Evolutionary conservation across 1,284 basidiomycete genomes (phyloP).

Genomic region (Ustilago sp.): DNA sequence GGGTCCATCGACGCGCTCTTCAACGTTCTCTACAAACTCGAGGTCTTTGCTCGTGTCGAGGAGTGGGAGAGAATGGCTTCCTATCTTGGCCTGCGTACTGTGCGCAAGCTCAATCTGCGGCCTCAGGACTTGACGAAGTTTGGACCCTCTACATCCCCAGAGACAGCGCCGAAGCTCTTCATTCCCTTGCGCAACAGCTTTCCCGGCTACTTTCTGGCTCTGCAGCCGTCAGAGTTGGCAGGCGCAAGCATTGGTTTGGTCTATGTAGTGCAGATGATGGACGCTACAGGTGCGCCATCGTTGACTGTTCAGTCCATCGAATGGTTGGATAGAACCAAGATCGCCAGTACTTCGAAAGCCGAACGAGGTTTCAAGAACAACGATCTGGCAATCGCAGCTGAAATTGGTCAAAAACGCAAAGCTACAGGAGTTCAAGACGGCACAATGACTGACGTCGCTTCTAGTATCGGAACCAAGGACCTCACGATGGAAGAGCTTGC

Average conservation of each 20-base stretch:
- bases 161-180: conserved; percentile 46
- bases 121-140: conserved; percentile 54
- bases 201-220: conserved; percentile 54
- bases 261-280: conserved; percentile 45
- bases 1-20: conserved; percentile 39
- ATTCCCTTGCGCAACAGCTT: conserved; percentile 49
- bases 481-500: conserved; percentile 52
- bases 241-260: conserved; percentile 48
- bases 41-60: conserved; percentile 53
- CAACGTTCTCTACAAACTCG: conserved; percentile 48
- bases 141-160: conserved; percentile 29
- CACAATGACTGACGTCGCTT: background rate
- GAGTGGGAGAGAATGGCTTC: conserved; percentile 63
- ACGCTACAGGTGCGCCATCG: conserved; percentile 29
- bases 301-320: conserved; percentile 54
- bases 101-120: conserved; percentile 77
- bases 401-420: conserved; percentile 35
- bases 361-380: background rate
- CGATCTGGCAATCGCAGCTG: conserved; percentile 1
- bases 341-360: conserved; percentile 21
- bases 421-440: background rate
- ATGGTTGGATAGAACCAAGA: conserved; percentile 55
- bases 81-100: conserved; percentile 74
- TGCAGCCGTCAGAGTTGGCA: conserved; percentile 44
- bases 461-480: conserved; percentile 11